Conservation (phyloP, 208 protist species). For the Crithidia expoeki region DNA sequence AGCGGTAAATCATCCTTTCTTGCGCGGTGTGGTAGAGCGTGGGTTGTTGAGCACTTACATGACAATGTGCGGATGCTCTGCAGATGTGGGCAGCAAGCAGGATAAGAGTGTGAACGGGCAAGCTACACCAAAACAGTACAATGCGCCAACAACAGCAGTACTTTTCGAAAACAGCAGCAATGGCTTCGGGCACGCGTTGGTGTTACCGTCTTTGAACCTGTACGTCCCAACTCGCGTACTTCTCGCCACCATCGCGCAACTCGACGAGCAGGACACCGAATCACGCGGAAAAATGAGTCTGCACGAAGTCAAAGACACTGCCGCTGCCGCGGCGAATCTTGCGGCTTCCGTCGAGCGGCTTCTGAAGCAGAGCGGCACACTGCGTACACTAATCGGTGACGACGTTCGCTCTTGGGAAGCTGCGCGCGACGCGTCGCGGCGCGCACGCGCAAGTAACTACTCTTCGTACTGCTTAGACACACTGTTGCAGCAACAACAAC, state of each 20-base stretch:
- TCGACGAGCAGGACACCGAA: neutral
- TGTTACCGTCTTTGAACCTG: slow-evolving; percentile 26
- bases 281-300: neutral
- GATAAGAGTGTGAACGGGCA: too few relatives aligned
- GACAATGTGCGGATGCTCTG: slow-evolving; percentile 2
- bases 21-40: slow-evolving; percentile 56
- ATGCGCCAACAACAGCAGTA: too few relatives aligned
- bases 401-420: slow-evolving; percentile 29
- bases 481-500: neutral
- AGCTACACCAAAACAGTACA: too few relatives aligned
- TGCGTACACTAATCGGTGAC: slow-evolving; percentile 33
- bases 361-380: slow-evolving; percentile 5
- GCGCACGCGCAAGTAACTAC: neutral
- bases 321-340: neutral
- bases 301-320: neutral
- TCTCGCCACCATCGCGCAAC: slow-evolving; percentile 4
- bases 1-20: slow-evolving; percentile 47
- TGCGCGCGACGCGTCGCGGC: slow-evolving; percentile 3
- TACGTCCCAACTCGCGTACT: slow-evolving; percentile 20
- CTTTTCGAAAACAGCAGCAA: too few relatives aligned
- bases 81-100: too few relatives aligned
- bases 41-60: slow-evolving; percentile 41
- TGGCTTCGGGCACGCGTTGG: too few relatives aligned
- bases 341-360: neutral
- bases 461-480: neutral